Conservation (phyloP, 257 asterid species). For the Ilex aquifolium region DNA sequence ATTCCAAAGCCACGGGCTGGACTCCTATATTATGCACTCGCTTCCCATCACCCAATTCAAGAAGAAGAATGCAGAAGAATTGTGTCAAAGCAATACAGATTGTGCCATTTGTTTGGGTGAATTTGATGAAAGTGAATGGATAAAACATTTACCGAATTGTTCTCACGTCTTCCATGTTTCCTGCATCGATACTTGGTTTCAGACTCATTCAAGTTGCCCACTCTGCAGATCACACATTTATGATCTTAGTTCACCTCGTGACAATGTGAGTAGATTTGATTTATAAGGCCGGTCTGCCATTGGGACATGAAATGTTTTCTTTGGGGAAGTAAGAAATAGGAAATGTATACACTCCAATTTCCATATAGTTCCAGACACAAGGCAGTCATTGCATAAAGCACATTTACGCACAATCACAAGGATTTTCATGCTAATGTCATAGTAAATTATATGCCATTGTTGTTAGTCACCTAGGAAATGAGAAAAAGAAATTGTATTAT, state of each 20-base stretch:
- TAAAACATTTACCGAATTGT: constrained; percentile 52
- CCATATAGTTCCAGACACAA: no score
- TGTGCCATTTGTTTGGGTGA: constrained; percentile 78
- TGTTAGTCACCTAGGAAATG: no score
- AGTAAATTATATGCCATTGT: no score
- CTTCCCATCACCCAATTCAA: constrained; percentile 58
- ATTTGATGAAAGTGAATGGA: constrained; percentile 62
- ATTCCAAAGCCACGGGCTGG: constrained; percentile 45
- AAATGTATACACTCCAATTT: no score
- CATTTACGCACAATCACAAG: no score
- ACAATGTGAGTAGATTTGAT: no score
- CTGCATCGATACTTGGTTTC: constrained; percentile 78
- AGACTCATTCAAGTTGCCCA: constrained; percentile 73
- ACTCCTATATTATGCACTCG: constrained; percentile 45
- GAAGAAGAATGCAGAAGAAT: constrained; percentile 19
- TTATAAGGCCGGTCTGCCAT: no score
- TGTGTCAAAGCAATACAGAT: constrained; percentile 10
- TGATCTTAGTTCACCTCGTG: not conserved
- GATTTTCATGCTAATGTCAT: no score
- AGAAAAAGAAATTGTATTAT: no score
- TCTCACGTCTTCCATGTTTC: constrained; percentile 67
- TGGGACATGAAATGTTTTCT: no score
- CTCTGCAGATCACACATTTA: constrained; percentile 43
- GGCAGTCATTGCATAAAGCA: no score
- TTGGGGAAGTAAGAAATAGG: no score